A percentile compares a stretch with the other conserved stretches of the same genome.
Evolutionary conservation across 768 basidiomycete genomes (phyloP).

Genomic region (Auriculariales sp.): DNA sequence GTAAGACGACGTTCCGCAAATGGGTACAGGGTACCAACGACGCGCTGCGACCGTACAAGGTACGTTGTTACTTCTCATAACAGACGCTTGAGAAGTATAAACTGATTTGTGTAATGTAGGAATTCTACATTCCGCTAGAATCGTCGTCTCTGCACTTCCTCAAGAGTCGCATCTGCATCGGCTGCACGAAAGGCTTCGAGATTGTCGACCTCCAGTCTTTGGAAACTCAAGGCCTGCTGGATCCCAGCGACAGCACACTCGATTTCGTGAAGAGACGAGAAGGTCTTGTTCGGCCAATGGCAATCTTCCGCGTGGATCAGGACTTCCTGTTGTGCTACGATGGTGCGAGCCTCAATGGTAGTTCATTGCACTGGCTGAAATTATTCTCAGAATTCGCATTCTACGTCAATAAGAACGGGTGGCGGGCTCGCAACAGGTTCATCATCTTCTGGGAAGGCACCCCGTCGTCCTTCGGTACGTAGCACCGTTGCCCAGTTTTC

Average conservation of each 20-base stretch:
- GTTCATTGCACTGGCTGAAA: slow-evolving; percentile 4
- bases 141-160: slow-evolving; percentile 94
- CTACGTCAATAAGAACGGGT: slow-evolving; percentile 94
- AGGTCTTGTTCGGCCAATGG: slow-evolving; percentile 72
- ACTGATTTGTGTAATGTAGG: slow-evolving; percentile 29
- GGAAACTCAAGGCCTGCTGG: slow-evolving; percentile 91
- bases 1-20: slow-evolving; percentile 89
- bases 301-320: slow-evolving; percentile 91
- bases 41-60: slow-evolving; percentile 82
- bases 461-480: slow-evolving; percentile 87
- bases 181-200: slow-evolving; percentile 94
- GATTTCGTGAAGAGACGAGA: slow-evolving; percentile 89
- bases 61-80: slow-evolving; percentile 17
- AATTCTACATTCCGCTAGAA: slow-evolving; percentile 98
- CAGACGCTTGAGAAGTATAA: background rate
- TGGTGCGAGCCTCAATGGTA: slow-evolving; percentile 33
- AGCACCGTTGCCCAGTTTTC: background rate
- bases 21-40: slow-evolving; percentile 90
- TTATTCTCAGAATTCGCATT: slow-evolving; percentile 81
- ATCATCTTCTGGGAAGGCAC: slow-evolving; percentile 95
- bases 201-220: slow-evolving; percentile 95
- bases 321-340: slow-evolving; percentile 97
- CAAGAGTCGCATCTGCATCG: slow-evolving; percentile 93
- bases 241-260: slow-evolving; percentile 79
- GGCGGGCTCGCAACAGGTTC: slow-evolving; percentile 79